These are phyloP conservation scores for Glaciozyma martinii DNA, from an alignment of 768 basidiomycete species.

Conservation along the genomic window DNA sequence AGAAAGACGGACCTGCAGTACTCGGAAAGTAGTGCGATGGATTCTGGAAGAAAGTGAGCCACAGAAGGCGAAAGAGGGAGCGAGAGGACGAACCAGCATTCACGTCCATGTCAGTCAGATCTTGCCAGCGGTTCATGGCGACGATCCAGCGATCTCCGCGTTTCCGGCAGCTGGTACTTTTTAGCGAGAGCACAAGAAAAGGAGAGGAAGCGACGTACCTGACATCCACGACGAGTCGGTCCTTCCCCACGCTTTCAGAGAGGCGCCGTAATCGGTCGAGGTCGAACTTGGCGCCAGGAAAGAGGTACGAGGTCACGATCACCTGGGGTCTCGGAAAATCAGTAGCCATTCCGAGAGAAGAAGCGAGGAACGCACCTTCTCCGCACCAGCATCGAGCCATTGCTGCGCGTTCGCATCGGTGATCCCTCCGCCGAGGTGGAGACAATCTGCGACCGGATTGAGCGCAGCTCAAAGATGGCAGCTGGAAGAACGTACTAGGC, in stretches of 20 bases:
- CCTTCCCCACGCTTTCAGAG: conserved; percentile 61
- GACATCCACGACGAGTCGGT: conserved; percentile 85
- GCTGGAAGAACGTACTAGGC: conserved; percentile 52
- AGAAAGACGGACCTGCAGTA: conserved; percentile 59
- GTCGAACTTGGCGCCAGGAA: conserved; percentile 73
- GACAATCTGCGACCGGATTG: conserved; percentile 46
- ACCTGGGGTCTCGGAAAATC: conserved; percentile 48
- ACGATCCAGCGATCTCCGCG: conserved; percentile 73
- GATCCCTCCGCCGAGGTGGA: conserved; percentile 93
- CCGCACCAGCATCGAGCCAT: conserved; percentile 83
- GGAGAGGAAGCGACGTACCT: conserved; percentile 50
- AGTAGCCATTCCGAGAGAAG: not conserved
- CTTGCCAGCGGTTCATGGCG: conserved; percentile 99
- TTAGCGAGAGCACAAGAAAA: accelerated
- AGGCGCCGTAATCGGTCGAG: conserved; percentile 58
- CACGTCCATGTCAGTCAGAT: conserved; percentile 88
- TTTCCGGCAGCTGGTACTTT: conserved; percentile 64
- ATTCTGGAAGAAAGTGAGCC: conserved; percentile 47
- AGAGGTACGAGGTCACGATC: conserved; percentile 95
- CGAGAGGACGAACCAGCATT: conserved; percentile 51
- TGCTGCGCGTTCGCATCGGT: conserved; percentile 64
- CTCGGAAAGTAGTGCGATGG: conserved; percentile 62
- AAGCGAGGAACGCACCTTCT: conserved; percentile 55
- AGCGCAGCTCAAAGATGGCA: not conserved
- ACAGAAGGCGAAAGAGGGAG: not conserved